Conservation (phyloP, 2,329 filamentous ascomycete species). For the Pseudocercospora crystallina region DNA sequence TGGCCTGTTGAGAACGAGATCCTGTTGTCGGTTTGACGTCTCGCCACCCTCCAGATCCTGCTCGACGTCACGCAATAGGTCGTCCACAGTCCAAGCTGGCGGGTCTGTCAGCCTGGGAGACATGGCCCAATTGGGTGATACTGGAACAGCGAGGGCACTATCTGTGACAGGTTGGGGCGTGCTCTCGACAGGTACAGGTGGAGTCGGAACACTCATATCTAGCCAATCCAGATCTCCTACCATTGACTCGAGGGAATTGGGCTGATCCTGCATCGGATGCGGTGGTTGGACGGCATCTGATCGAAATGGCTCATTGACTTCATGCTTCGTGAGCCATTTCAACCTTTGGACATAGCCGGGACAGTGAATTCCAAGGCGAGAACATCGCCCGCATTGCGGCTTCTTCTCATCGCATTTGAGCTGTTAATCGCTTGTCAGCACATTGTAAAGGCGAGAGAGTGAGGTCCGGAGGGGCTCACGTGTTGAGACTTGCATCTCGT, state of each 20-base stretch:
- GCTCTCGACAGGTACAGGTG: neutral
- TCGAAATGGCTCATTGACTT: neutral
- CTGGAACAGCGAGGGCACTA: neutral
- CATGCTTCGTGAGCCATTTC: constrained; percentile 13
- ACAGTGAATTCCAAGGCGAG: constrained; percentile 12
- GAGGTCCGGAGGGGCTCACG: neutral
- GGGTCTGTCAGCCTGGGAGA: constrained; percentile 1
- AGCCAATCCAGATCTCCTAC: constrained; percentile 7
- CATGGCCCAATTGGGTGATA: constrained; percentile 1
- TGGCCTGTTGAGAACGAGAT: neutral
- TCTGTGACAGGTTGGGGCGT: neutral
- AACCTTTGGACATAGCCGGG: constrained; percentile 14
- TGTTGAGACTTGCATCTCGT: constrained; percentile 20
- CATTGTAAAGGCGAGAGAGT: neutral
- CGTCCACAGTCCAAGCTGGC: neutral
- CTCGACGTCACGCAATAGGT: no score
- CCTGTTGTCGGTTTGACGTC: neutral
- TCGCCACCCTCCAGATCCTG: no score
- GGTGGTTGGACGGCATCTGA: neutral
- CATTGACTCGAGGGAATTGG: no score
- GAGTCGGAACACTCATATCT: constrained; percentile 1
- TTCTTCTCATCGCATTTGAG: constrained; percentile 19
- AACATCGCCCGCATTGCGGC: constrained; percentile 13
- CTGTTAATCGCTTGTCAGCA: constrained; percentile 1
- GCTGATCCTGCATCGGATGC: no score